Percentiles rank a stretch among this genome's conserved stretches.
Conservation (phyloP, 495 filamentous ascomycete species). For the Bombardia bombarda region DNA sequence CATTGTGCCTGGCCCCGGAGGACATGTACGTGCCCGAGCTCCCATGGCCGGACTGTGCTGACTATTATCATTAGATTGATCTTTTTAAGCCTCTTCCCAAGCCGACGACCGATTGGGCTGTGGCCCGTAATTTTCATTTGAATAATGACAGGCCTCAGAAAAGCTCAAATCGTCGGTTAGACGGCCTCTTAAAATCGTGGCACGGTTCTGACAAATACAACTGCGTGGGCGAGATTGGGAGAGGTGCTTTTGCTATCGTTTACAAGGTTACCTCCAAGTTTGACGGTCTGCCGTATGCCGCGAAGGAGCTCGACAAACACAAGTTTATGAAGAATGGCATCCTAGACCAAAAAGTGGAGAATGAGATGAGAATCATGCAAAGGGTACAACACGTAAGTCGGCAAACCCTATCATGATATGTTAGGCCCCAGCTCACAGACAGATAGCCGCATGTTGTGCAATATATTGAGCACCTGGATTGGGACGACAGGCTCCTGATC, state of each 20-base stretch:
- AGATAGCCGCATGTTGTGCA: constrained; percentile 80
- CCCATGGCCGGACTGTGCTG: no score
- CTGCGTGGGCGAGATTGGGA: constrained; percentile 69
- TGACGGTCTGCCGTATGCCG: constrained; percentile 73
- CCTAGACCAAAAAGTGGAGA: constrained; percentile 78
- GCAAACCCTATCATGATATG: background rate
- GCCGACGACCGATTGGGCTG: background rate
- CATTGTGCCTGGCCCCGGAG: constrained; percentile 38
- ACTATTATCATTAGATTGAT: constrained; percentile 25
- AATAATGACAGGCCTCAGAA: background rate
- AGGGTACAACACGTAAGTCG: constrained; percentile 67
- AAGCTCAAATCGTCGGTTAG: constrained; percentile 1
- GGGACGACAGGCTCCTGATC: constrained; percentile 72
- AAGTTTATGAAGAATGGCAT: constrained; percentile 82
- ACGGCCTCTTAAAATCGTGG: constrained; percentile 51
- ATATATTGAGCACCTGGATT: constrained; percentile 78
- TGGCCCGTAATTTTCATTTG: constrained; percentile 1
- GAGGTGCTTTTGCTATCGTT: constrained; percentile 89
- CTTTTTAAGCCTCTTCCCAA: constrained; percentile 16
- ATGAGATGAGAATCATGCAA: constrained; percentile 92
- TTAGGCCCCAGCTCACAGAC: background rate
- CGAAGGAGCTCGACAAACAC: constrained; percentile 86
- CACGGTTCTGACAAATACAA: constrained; percentile 77
- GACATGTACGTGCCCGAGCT: constrained; percentile 27
- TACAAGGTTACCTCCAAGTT: constrained; percentile 75